Evolutionary conservation across 352 stramenopile genomes (phyloP).

Genomic region (Aphanomyces cochlioides): DNA sequence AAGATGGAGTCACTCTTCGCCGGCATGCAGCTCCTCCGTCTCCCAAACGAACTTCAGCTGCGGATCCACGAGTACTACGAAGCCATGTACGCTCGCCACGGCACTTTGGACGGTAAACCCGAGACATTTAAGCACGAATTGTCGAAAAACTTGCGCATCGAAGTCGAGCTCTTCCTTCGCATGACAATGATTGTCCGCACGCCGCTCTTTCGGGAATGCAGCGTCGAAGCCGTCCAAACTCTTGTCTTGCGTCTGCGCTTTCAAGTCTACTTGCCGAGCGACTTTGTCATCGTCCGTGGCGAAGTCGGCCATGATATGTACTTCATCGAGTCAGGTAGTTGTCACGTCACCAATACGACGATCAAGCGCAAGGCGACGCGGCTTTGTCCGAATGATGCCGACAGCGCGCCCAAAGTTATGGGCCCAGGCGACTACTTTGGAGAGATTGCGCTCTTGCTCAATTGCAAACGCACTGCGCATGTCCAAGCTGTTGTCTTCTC

Average conservation of each 20-base stretch:
- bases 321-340: slow-evolving; percentile 76
- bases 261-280: slow-evolving; percentile 78
- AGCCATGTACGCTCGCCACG: slow-evolving; percentile 78
- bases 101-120: slow-evolving; percentile 68
- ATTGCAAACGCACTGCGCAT: slow-evolving; percentile 79
- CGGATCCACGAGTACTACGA: slow-evolving; percentile 84
- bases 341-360: slow-evolving; percentile 75
- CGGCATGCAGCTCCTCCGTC: slow-evolving; percentile 76
- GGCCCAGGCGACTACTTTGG: slow-evolving; percentile 77
- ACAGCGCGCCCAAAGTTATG: slow-evolving; percentile 31
- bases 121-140: slow-evolving; percentile 74
- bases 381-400: not conserved
- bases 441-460: slow-evolving; percentile 77
- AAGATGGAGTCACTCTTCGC: slow-evolving; percentile 40
- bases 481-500: slow-evolving; percentile 67
- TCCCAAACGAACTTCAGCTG: slow-evolving; percentile 73
- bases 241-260: slow-evolving; percentile 78
- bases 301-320: slow-evolving; percentile 87
- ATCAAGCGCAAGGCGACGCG: slow-evolving; percentile 12
- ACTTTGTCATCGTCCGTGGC: slow-evolving; percentile 80
- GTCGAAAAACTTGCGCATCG: slow-evolving; percentile 72
- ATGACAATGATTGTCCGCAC: slow-evolving; percentile 86
- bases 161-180: slow-evolving; percentile 76
- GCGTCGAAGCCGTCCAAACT: slow-evolving; percentile 74
- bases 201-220: slow-evolving; percentile 79